Base-by-base conservation (phyloP, 352 stramenopile genomes). In the Globisporangium paddicum region DNA sequence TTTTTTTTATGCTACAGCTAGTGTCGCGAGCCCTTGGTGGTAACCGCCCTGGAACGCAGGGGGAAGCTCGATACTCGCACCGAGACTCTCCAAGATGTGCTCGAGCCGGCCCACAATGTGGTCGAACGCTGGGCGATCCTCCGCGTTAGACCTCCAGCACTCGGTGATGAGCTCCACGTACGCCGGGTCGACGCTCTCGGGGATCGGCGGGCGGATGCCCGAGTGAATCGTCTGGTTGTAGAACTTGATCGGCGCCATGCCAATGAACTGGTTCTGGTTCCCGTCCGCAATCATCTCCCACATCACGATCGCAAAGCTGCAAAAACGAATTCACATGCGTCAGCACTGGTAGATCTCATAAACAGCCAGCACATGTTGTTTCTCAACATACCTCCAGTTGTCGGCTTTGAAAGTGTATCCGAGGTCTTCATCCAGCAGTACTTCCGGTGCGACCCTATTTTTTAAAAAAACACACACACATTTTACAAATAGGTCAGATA, bases 201-300 rank as follows among this genome's bases (percentile, higher is more conserved):
- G 79, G 32, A 95, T 78, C 7, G 75, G 73, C 55, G 86, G 86
- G 5, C 86, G 84, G 45, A 89, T 77, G 25, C 79, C 81, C n/a
- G 68, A 63, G 58, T 90, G 83, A 54, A 94, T 84, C 13, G 85
- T 92, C 60, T 95, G 86, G 64, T 93, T 91, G 72, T 95, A 95
- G 56, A 94, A 95, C 58, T 95, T 95, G 68, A 95, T 92, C 11
- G 86, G 86, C 7, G 86, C 86, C 86, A 95, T 95, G 38, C 86
- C 86, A 47, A 95, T 90, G 66, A 95, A 95, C 52, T 78, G 84
- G 55, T 95, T 95, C 49, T 90, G 79, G 44, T 86, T 55, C 6
- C 66, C 71, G 23, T 81, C 82, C n/a, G 86, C 86, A 41, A 95
- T 85, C 77, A 95, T 94, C 69, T 95, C 86, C 86, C 86, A 95